phyloP scores from a whole-genome alignment of 495 filamentous ascomycete species.

The Penicillium pulvis region DNA sequence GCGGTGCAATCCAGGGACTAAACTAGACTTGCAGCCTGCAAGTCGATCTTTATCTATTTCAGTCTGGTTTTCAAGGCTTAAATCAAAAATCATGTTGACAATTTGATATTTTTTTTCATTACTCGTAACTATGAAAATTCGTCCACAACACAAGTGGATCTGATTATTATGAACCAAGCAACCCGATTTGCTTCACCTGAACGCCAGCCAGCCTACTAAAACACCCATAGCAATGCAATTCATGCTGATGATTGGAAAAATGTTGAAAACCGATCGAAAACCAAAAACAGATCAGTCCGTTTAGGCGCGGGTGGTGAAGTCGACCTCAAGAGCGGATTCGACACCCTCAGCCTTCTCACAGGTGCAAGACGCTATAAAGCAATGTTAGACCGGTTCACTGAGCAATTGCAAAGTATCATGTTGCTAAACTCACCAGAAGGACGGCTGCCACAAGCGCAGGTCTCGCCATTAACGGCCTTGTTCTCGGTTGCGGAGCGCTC shows the following conservation, averaged over 20 bases:
- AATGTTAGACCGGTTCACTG: constrained; percentile 1
- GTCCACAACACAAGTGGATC: constrained; percentile 1
- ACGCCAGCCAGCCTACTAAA: constrained; percentile 16
- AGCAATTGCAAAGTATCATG: not conserved
- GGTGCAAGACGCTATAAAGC: constrained; percentile 68
- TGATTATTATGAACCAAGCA: not conserved
- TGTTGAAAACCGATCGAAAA: constrained; percentile 9
- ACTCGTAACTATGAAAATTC: not conserved
- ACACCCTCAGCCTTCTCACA: constrained; percentile 72
- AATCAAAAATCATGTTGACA: not conserved
- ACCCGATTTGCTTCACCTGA: constrained; percentile 1
- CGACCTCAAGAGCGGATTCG: constrained; percentile 60
- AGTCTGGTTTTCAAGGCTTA: not conserved
- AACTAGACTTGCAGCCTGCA: constrained; percentile 1
- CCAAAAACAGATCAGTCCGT: not conserved
- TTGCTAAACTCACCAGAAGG: constrained; percentile 57
- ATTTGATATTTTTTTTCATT: constrained; percentile 3
- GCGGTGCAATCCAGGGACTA: constrained; percentile 27
- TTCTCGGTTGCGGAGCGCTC: constrained; percentile 77
- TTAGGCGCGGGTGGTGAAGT: constrained; percentile 68
- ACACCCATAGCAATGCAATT: constrained; percentile 13
- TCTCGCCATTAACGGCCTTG: constrained; percentile 50
- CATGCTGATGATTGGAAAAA: constrained; percentile 8
- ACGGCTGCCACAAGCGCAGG: constrained; percentile 79
- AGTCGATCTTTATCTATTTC: constrained; percentile 6